Evolutionary conservation across 345 rosid species (phyloP).

Genomic region (Rhizophora apiculata): DNA sequence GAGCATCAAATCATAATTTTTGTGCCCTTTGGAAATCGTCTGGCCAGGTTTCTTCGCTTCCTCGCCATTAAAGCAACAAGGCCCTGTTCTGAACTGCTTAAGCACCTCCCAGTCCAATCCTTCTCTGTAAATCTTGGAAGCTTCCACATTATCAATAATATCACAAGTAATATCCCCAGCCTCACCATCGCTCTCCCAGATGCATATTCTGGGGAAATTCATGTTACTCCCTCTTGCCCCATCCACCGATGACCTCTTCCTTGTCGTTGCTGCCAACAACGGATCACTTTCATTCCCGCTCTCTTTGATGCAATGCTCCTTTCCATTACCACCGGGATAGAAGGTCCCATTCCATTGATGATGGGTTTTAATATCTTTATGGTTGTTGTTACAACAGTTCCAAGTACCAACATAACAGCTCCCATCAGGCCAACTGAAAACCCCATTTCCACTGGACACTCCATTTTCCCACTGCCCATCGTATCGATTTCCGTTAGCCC

Average conservation of each 20-base stretch:
- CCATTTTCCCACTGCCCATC: conserved; percentile 96
- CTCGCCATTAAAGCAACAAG: conserved; percentile 61
- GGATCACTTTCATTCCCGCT: conserved; percentile 37
- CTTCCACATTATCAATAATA: conserved; percentile 73
- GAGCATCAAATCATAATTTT: conserved; percentile 92
- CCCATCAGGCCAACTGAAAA: conserved; percentile 74
- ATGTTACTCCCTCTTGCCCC: conserved; percentile 63
- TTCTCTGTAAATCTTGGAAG: conserved; percentile 62
- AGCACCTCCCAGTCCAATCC: conserved; percentile 52
- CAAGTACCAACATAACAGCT: conserved; percentile 52
- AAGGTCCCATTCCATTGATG: conserved; percentile 48
- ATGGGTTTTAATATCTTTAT: conserved; percentile 14
- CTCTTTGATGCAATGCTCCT: conserved; percentile 42
- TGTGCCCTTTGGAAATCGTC: conserved; percentile 92
- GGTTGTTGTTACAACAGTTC: conserved; percentile 22
- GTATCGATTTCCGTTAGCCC: conserved; percentile 81
- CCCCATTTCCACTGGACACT: conserved; percentile 68
- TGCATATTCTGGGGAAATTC: conserved; percentile 82
- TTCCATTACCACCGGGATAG: conserved; percentile 41
- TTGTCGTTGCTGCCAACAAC: conserved; percentile 33
- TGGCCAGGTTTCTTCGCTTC: conserved; percentile 89
- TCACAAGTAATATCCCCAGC: conserved; percentile 98
- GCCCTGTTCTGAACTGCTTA: conserved; percentile 62
- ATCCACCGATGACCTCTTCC: conserved; percentile 87
- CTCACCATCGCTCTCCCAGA: conserved; percentile 97